Base-by-base conservation (phyloP, 495 filamentous ascomycete genomes). In the Lentithecium fluviatile region DNA sequence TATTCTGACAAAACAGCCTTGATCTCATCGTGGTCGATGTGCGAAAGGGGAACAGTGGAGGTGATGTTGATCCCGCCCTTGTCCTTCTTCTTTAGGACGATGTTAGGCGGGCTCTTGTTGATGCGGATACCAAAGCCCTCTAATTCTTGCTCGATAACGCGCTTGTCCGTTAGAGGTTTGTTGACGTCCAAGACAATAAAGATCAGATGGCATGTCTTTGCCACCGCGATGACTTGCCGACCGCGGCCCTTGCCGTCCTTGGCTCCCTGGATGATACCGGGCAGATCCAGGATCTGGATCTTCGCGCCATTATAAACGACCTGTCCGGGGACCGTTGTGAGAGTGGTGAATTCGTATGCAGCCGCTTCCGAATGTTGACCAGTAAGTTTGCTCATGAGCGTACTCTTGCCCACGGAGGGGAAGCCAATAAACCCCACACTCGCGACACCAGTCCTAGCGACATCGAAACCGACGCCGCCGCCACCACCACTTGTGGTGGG, bases 161-260 rank as follows among this genome's bases (percentile, higher is more conserved):
- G 86, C 79, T 98, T 98, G 77, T 98, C 94, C 37, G 92, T 94
- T 68, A 98, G 74, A 25, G 94, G 95, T 77, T 98, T 97, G 79
- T 97, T 97, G 68, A 98, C 94, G 75, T 98, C 94, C 26, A 98
- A 81, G 42, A 98, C 93, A 70, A 98, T 97, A 77, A 97, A 97
- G 64, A 98, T 98, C 53, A 98, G 78, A 79, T 98, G 89, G 78
- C 94, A 98, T 37, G 93, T 97, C 80, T 97, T 97, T 50, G 95
- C 91, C 51, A 98, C 94, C 17, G 94, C 93, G 80, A 98, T 98
- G 66, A 98, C 94, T 75, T 98, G 94, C 66, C 95, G 86, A 81
- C 94, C 94, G 80, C 94, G 87, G 80, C 94, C 94, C 74, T 96
- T 95, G 55, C 94, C 94, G 74, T 98, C 94, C 75, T 98, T 98